Base-by-base conservation (phyloP, 2,329 filamentous ascomycete species). In the Aspergillus amoenus region DNA sequence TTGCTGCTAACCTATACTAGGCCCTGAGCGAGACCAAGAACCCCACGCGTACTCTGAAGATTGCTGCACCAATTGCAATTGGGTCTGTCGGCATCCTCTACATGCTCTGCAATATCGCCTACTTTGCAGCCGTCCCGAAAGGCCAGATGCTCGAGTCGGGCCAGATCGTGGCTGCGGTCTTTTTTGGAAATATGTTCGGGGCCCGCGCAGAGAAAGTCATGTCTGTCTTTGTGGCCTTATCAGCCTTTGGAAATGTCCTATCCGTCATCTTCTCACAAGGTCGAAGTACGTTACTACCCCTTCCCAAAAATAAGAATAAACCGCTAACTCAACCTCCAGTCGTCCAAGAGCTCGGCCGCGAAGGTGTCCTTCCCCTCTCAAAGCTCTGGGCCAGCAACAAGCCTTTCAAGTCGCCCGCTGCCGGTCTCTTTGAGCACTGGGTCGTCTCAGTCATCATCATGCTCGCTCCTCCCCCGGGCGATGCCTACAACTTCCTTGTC, bases 381-480 rank as follows among this genome's bases (percentile, higher is more conserved):
- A 78, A 79, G 2, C 83, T 90, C 68, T 90, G 85, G 84, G 87
- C 87, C 0, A 88, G 85, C 3, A 87, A 86, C 66, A 84, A 82
- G 71, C 88, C 88, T 0, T 88, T 86, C 60, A 84, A 86, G 55
- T 81, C 88, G 0, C 88, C 87, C 0, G 80, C 84, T n/a, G 76
- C 84, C 6, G 73, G 73, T 11, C 65, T 78, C 9, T 83, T 89
- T 63, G 78, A 89, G 18, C 87, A 89, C 69, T 89, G 84, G 81
- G 66, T 87, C 15, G 79, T 88, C 3, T 87, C 85, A 0, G 77
- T 87, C 56, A 80, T 90, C 44, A 80, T 89, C 12, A 80, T 90
- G 32, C 70, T 89, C 3, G 87, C 85, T 0, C 87, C 87, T 1
- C 88, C 88, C 0, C 82, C 86, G 0, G 87, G 87, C 0, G 81